phyloP scores from a whole-genome alignment of 495 filamentous ascomycete species.

The Daldinia loculata region DNA sequence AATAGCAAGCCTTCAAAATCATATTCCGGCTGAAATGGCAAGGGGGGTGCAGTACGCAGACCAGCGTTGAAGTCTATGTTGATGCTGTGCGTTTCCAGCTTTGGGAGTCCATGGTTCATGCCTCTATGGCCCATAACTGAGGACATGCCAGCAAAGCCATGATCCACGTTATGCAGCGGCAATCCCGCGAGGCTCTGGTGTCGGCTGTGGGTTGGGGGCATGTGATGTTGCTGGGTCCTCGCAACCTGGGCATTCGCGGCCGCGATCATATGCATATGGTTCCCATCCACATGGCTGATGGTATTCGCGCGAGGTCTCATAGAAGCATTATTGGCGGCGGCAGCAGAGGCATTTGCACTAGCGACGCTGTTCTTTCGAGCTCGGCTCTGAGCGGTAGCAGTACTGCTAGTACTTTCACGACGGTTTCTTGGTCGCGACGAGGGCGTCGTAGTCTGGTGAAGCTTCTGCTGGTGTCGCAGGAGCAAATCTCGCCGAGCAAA shows the following conservation, averaged over 20 bases:
- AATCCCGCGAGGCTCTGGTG: conserved; percentile 73
- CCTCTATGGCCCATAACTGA: conserved; percentile 70
- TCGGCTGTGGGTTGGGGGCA: conserved; percentile 66
- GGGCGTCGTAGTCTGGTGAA: conserved; percentile 94
- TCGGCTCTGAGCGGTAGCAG: conserved; percentile 69
- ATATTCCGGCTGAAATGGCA: conserved; percentile 74
- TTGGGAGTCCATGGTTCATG: conserved; percentile 72
- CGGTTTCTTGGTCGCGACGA: conserved; percentile 86
- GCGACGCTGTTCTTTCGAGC: conserved; percentile 94
- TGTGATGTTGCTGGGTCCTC: conserved; percentile 61
- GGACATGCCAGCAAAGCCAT: conserved; percentile 73
- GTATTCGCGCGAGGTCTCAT: conserved; percentile 96
- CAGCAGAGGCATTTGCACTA: conserved; percentile 59
- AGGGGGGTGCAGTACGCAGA: conserved; percentile 81
- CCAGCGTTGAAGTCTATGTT: conserved; percentile 68
- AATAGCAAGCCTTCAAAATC: conserved; percentile 81
- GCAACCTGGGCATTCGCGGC: conserved; percentile 61
- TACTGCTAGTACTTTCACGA: conserved; percentile 83
- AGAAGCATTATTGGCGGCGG: conserved; percentile 56
- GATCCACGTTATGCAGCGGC: conserved; percentile 65
- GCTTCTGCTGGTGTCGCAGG: conserved; percentile 96
- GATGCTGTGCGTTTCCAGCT: conserved; percentile 80
- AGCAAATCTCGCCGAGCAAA: conserved; percentile 95
- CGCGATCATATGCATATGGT: conserved; percentile 75
- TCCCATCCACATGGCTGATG: conserved; percentile 90